A percentile compares a stretch with the other conserved stretches of the same genome.
phyloP scores from a whole-genome alignment of 2,329 filamentous ascomycete species.

The Setomelanomma holmii region DNA sequence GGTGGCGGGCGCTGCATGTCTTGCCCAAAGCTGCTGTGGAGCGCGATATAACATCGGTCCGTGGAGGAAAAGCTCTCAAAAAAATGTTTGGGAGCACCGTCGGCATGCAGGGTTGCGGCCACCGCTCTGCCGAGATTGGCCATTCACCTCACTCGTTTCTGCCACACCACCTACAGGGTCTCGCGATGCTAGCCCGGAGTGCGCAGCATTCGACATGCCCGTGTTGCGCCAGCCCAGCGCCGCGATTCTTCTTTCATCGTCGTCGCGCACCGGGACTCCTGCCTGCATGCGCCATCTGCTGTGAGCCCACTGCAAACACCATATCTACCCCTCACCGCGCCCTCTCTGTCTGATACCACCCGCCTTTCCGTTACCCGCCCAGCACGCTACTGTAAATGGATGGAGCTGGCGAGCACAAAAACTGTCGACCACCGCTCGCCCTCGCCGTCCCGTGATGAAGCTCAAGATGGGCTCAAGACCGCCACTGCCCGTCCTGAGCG shows the following conservation, averaged over 20 bases:
- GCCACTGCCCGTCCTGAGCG: conserved; percentile 35
- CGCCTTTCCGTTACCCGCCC: conserved; percentile 23
- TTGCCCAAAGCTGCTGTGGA: conserved; percentile 17
- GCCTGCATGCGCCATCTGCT: conserved; percentile 5
- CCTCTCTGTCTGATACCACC: conserved; percentile 16
- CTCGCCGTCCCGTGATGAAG: conserved; percentile 28
- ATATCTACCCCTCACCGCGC: conserved; percentile 24
- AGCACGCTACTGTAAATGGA: conserved; percentile 46
- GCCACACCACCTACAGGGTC: conserved; percentile 5
- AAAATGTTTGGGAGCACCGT: conserved; percentile 2
- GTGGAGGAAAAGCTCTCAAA: neutral
- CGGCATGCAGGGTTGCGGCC: conserved; percentile 6
- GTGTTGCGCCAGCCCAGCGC: conserved; percentile 5
- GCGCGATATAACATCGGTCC: conserved; percentile 11
- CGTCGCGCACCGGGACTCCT: conserved; percentile 17
- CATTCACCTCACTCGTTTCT: conserved; percentile 6
- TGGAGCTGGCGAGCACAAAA: conserved; percentile 47
- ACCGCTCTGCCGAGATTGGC: conserved; percentile 6
- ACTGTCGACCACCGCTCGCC: conserved; percentile 32
- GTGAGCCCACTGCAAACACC: conserved; percentile 10
- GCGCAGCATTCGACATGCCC: conserved; percentile 9
- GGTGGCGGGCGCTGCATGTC: conserved; percentile 15
- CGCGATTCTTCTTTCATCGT: conserved; percentile 16
- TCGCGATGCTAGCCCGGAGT: neutral
- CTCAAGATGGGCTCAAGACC: conserved; percentile 11